These are phyloP conservation scores for Prunella vulgaris DNA, from an alignment of 257 asterid genomes.

Conservation along the genomic window DNA sequence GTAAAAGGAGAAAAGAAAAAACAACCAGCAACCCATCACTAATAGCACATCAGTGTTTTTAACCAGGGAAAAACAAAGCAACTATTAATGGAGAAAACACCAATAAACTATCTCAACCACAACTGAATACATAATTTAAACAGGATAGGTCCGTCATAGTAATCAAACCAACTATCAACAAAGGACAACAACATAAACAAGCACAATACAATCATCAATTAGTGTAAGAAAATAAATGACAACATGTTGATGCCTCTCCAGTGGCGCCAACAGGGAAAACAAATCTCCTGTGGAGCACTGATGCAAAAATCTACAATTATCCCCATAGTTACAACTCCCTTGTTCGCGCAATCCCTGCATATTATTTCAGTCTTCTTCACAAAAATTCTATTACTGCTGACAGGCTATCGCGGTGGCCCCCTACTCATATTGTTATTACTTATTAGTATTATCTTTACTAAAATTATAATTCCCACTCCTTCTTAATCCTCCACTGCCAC, in stretches of 20 bases:
- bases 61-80: slow-evolving; percentile 4
- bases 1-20: neutral
- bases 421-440: slow-evolving; percentile 60
- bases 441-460: slow-evolving; percentile 31
- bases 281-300: slow-evolving; percentile 80
- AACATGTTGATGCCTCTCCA: slow-evolving; percentile 93
- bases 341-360: slow-evolving; percentile 78
- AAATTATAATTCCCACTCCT: slow-evolving; percentile 26
- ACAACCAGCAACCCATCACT: neutral
- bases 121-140: neutral
- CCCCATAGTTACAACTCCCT: slow-evolving; percentile 73
- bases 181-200: neutral
- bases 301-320: slow-evolving; percentile 76
- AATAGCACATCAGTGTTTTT: neutral
- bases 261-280: slow-evolving; percentile 61
- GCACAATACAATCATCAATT: neutral
- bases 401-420: slow-evolving; percentile 44
- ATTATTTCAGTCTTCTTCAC: slow-evolving; percentile 56
- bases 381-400: slow-evolving; percentile 26
- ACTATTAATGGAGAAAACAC: neutral
- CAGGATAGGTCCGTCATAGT: neutral
- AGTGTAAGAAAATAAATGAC: neutral
- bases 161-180: slow-evolving; percentile 1
- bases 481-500: neutral
- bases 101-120: neutral